Conservation (phyloP, 1,284 basidiomycete genomes). For the Austroboletus novae-zelandiae region DNA sequence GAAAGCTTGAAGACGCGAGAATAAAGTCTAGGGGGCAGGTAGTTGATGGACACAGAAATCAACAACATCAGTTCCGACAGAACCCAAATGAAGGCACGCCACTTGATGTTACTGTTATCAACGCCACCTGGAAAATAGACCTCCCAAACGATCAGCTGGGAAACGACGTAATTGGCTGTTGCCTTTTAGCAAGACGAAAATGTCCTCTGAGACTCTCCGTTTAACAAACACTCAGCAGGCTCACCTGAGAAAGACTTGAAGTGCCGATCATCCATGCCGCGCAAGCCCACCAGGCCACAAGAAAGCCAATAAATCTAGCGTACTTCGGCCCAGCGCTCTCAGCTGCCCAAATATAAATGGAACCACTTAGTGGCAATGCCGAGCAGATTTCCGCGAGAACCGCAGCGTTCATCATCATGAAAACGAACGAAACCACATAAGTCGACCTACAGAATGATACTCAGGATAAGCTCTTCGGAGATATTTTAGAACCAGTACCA, state of each 20-base stretch:
- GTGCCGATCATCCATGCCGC: slow-evolving; percentile 91
- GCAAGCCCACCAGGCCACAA: slow-evolving; percentile 86
- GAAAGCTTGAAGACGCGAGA: slow-evolving; percentile 74
- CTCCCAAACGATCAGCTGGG: slow-evolving; percentile 76
- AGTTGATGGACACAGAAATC: slow-evolving; percentile 74
- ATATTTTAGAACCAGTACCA: slow-evolving; percentile 46
- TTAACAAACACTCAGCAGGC: slow-evolving; percentile 10
- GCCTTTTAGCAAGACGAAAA: slow-evolving; percentile 44
- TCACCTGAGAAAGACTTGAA: slow-evolving; percentile 78
- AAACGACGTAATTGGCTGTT: slow-evolving; percentile 82
- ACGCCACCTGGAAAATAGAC: slow-evolving; percentile 77
- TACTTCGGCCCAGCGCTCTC: slow-evolving; percentile 84
- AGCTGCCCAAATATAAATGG: no score
- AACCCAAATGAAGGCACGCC: slow-evolving; percentile 79
- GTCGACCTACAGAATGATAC: slow-evolving; percentile 62
- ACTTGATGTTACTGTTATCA: slow-evolving; percentile 69
- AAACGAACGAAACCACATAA: slow-evolving; percentile 73
- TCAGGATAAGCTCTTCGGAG: neutral
- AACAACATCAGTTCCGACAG: slow-evolving; percentile 70
- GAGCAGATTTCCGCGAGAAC: slow-evolving; percentile 87
- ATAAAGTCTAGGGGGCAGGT: slow-evolving; percentile 73
- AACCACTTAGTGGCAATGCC: slow-evolving; percentile 80
- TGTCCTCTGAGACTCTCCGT: neutral
- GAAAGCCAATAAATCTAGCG: slow-evolving; percentile 78
- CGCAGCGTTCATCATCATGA: slow-evolving; percentile 82